A percentile compares a stretch with the other conserved stretches of the same genome.
phyloP scores from a whole-genome alignment of 1,284 basidiomycete genomes.

The Pyrrhoderma noxium region DNA sequence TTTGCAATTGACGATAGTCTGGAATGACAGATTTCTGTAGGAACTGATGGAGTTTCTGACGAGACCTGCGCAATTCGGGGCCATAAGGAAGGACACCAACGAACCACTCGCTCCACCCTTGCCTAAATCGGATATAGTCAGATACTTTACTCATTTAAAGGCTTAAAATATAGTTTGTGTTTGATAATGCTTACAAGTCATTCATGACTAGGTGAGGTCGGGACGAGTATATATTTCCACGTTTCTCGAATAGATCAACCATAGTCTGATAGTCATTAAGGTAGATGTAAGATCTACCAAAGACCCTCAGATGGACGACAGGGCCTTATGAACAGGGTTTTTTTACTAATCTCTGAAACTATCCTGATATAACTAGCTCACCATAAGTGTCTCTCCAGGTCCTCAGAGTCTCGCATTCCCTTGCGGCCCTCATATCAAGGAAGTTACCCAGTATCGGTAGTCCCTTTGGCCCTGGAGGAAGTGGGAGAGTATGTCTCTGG shows the following conservation, averaged over 20 bases:
- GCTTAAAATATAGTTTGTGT: not conserved
- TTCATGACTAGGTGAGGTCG: conserved; percentile 17
- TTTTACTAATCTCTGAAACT: too few species aligned
- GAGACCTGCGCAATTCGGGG: not conserved
- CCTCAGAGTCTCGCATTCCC: conserved; percentile 36
- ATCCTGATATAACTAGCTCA: conserved; percentile 20
- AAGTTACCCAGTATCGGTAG: conserved; percentile 20
- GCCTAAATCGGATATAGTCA: not conserved
- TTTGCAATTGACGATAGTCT: conserved; percentile 3
- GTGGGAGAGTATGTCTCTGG: conserved; percentile 4
- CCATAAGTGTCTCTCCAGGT: conserved; percentile 47
- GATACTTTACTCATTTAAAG: not conserved
- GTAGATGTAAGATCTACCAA: conserved; percentile 20
- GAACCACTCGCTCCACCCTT: conserved; percentile 4
- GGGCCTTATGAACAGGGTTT: conserved; percentile 15
- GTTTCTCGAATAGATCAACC: conserved; percentile 22
- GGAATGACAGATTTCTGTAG: not conserved
- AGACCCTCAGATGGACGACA: conserved; percentile 19
- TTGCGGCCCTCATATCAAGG: conserved; percentile 18
- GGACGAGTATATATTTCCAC: conserved; percentile 21
- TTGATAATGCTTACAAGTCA: not conserved
- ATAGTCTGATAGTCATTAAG: conserved; percentile 21
- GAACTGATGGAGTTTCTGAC: conserved; percentile 7
- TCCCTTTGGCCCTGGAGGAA: conserved; percentile 19
- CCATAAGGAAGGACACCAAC: conserved; percentile 1